Base-by-base conservation (phyloP, 1,284 basidiomycete genomes). In the Somion occarium region DNA sequence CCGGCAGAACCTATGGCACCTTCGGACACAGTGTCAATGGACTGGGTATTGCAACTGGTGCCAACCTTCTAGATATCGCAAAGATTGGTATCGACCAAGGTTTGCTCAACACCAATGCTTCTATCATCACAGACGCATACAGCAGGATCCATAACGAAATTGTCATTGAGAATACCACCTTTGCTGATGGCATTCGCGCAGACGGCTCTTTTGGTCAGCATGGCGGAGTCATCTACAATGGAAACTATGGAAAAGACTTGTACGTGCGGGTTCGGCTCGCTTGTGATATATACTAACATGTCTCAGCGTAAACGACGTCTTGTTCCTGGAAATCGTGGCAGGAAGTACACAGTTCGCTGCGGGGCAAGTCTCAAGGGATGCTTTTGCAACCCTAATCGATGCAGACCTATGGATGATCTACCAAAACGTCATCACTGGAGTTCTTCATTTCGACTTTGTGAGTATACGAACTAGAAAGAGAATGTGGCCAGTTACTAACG, bases 151-250 rank as follows among this genome's bases (percentile, higher is more conserved):
- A 82, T 55, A 58, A 61, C 4, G 76, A 84, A 56, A 67, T 83
- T 3, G 64, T 72, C 2, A 62, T 83, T 5, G 69, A 76, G 55
- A 65, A 73, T 52, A 66, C 58, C 0, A 53, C 73, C 18, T 69
- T 62, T 55, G 73, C 70, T 12, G 83, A 86, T 61, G 82, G 83
- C 0, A 85, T 86, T 50, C 71, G 78, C 25, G 67, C 74, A 0
- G 84, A 88, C 59, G 83, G 83, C 1, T 76, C 74, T 50, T 86
- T 86, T 59, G 73, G 75, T 3, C 81, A 85, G 64, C 84, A 86
- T 58, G 63, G 59, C 5, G 81, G 81, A 2, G 68, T 84, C 30
- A 58, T 84, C 19, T 85, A 85, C 62, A 83, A 80, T 53, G 84
- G 81, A 49, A 82, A 82, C 62, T 83, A 83, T 53, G 82, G 82